Base-by-base conservation (phyloP, 1,284 basidiomycete genomes). In the Stereum hirsutum region DNA sequence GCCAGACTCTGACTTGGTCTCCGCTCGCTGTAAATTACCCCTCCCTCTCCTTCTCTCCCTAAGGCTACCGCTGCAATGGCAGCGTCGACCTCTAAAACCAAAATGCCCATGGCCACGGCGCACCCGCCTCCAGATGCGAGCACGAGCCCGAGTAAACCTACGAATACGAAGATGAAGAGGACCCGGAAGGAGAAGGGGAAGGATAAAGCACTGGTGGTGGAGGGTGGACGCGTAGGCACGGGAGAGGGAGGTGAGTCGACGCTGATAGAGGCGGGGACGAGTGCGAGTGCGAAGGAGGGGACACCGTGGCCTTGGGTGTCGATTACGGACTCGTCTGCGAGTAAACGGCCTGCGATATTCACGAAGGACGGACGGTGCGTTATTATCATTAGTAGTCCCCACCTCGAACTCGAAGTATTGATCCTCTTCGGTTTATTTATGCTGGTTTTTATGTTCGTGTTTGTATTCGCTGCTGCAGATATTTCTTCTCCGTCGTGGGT, bases 301-400 rank as follows among this genome's bases (percentile, higher is more conserved):
- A 56, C 62, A 47, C 52, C 63, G 44, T 88, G 85, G 84, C 65
- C 74, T 44, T 89, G 86, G 86, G 66, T 70, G 45, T 70, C 74
- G 34, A 66, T 94, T 42, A 81, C 86, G 30, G 83, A 89, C 59
- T 74, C 78, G 24, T 73, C 75, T 47, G 71, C 78, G 23, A 85
- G 76, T 49, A 70, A 67, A 44, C 72, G 77, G 37, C 74, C 86
- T 6, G 81, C 87, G 32, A 64, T 91, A 46, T 91, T 91, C 62
- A 89, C 89, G 25, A 82, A 73, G 57, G 90, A 95, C 62, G 87
- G 87, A 62, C 81, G 79, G 90, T 91, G 60, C 57, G 81, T 68
- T 27, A 14, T 42, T 35, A 40, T 42, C 25, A 35, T 41, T 14
- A 25, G 7, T 14, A 26, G 30, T 12, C 30, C n/a, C 28, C 10